A percentile compares a stretch with the other conserved stretches of the same genome.
Evolutionary conservation across 208 protist genomes (phyloP).

Genomic region (Naegleria gruberi): DNA sequence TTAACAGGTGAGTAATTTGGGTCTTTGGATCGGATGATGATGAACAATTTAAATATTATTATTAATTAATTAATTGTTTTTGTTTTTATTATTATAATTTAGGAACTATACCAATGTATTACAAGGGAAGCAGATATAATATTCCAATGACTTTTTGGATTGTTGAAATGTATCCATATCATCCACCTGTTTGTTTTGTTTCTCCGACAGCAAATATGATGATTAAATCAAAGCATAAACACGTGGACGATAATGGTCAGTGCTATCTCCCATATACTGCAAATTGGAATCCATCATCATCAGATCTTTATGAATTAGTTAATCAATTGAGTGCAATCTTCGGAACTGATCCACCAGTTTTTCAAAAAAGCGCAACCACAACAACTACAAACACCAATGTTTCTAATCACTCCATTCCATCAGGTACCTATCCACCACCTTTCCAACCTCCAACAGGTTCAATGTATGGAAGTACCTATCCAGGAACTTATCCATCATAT

Average conservation of each 20-base stretch:
- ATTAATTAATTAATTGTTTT: too few relatives aligned
- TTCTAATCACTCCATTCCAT: neutral
- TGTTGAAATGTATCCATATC: constrained; percentile 6
- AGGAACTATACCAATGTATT: constrained; percentile 20
- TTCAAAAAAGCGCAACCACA: constrained; percentile 1
- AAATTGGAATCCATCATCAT: neutral
- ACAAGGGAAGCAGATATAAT: neutral
- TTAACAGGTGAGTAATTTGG: neutral
- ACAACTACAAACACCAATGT: too few relatives aligned
- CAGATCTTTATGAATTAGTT: neutral
- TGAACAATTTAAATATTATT: too few relatives aligned
- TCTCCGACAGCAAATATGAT: neutral
- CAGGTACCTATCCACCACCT: neutral
- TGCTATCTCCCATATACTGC: constrained; percentile 12
- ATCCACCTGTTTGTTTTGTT: constrained; percentile 13
- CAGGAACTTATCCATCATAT: neutral
- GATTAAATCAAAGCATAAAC: constrained; percentile 6
- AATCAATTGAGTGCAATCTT: constrained; percentile 15
- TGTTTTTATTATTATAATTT: too few relatives aligned
- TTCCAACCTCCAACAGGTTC: neutral
- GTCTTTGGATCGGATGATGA: too few relatives aligned
- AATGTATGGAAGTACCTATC: neutral
- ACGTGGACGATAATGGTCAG: neutral
- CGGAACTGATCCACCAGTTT: neutral
- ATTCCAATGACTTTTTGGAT: constrained; percentile 14